These are phyloP conservation scores for Crithidia acanthocephali DNA, from an alignment of 208 protist genomes.

Conservation along the genomic window DNA sequence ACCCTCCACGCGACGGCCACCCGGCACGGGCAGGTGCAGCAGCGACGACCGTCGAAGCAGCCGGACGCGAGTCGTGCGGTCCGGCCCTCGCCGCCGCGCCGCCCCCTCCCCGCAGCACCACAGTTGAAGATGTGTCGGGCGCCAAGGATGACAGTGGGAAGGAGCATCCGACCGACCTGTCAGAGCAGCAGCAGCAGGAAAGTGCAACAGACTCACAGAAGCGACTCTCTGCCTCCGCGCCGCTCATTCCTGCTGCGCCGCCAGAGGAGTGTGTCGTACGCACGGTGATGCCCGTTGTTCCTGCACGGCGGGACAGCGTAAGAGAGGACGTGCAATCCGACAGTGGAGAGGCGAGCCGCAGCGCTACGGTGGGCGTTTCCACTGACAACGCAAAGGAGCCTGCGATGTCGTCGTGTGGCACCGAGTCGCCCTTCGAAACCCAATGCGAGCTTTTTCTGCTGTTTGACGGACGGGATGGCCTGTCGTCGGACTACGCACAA, in stretches of 20 bases:
- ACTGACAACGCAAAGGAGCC: neutral
- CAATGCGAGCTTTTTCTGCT: neutral
- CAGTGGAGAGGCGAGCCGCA: too few species aligned
- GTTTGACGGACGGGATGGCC: neutral
- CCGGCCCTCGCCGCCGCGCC: neutral
- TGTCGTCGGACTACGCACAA: slow-evolving; percentile 1
- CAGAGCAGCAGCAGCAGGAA: neutral
- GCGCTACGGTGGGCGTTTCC: neutral
- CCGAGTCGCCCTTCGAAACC: neutral
- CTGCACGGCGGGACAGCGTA: too few species aligned
- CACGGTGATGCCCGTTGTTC: neutral
- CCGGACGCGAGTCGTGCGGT: neutral
- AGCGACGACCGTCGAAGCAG: neutral
- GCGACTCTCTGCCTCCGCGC: neutral
- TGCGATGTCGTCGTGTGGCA: too few species aligned
- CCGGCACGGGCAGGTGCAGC: neutral
- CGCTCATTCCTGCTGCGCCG: neutral
- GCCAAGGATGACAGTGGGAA: too few species aligned
- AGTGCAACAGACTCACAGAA: neutral
- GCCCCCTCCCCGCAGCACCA: neutral
- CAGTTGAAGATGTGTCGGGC: too few species aligned
- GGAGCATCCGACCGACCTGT: too few species aligned
- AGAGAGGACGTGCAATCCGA: neutral
- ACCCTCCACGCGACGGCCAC: neutral
- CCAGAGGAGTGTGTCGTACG: neutral